Base-by-base conservation (phyloP, 768 basidiomycete species). In the Suillus americanus region DNA sequence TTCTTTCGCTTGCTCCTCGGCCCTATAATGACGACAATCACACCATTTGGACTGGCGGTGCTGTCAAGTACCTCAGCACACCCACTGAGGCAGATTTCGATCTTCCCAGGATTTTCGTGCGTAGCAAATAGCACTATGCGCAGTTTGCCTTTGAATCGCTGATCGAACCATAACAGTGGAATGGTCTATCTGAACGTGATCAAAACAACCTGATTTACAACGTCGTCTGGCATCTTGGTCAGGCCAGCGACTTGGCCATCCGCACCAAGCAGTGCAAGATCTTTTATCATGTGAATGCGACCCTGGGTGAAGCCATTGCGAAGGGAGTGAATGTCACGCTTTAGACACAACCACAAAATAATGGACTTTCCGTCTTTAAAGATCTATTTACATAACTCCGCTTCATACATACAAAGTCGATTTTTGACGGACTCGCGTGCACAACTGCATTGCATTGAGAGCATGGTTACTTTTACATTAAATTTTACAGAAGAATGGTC, bases 1-100 rank as follows among this genome's bases (percentile, higher is more conserved):
- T 72, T 60, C 73, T 80, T 56, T 67, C 76, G 46, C 70, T 81
- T 25, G 70, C 68, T 38, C 68, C 70, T 25, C 74, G 75, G 7
- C 72, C 76, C 12, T 80, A 77, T 66, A 72, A 77, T 41, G 75
- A 79, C 37, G 79, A 80, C 18, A 79, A 77, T 37, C 79, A 81
- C 62, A 79, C 78, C 54, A 71, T 74, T 53, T 80, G 80, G 80
- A 71, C 71, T 7, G 79, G 80, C 20, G 80, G 80, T 51, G 80
- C 79, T 5, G 74, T 81, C 53, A 76, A 73, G 41, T 76, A 74
- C 35, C 67, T 81, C 41, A 74, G 77, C 45, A 68, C 70, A 14
- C 75, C 78, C 37, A 77, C 67, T 9, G 78, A 80, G 61, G 67
- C 76, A 50, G 79, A 81, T 64, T 81, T 80, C 63, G 79, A 77